phyloP scores from a whole-genome alignment of 805 yeast species.

The Barnettozyma botsteinii region DNA sequence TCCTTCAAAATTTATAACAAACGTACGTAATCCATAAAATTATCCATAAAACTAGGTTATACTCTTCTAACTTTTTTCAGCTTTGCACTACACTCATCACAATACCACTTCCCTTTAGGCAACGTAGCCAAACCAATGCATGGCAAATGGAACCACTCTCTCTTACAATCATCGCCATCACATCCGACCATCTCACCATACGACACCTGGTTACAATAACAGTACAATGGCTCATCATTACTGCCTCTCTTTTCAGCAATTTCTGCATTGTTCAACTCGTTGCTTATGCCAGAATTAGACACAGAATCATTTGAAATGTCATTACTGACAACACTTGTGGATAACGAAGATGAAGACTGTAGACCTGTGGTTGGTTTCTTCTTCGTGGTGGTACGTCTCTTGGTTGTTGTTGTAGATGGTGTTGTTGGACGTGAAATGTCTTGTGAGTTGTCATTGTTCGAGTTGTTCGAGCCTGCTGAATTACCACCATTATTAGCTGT shows the following conservation, averaged over 20 bases:
- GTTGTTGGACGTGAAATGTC: conserved; percentile 11
- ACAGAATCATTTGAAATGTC: too few relatives aligned
- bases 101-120: conserved; percentile 83
- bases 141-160: conserved; percentile 95
- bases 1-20: too few relatives aligned
- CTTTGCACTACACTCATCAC: conserved; percentile 51
- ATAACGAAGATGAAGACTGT: conserved; percentile 2
- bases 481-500: conserved; percentile 8
- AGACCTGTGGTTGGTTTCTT: conserved; percentile 10
- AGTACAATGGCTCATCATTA: conserved; percentile 76
- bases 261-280: conserved; percentile 11
- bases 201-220: conserved; percentile 95
- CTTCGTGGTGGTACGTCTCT: conserved; percentile 10
- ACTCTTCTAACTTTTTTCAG: conserved; percentile 34
- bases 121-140: conserved; percentile 83
- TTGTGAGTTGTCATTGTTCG: background rate
- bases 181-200: conserved; percentile 99
- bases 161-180: conserved; percentile 86
- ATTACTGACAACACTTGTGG: background rate
- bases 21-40: too few relatives aligned
- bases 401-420: conserved; percentile 4
- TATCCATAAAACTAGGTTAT: background rate
- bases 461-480: too few relatives aligned
- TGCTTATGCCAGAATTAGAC: conserved; percentile 6
- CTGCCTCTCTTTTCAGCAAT: conserved; percentile 15